Conservation (phyloP, 2,329 filamentous ascomycete species). For the Stemphylium vesicarium region DNA sequence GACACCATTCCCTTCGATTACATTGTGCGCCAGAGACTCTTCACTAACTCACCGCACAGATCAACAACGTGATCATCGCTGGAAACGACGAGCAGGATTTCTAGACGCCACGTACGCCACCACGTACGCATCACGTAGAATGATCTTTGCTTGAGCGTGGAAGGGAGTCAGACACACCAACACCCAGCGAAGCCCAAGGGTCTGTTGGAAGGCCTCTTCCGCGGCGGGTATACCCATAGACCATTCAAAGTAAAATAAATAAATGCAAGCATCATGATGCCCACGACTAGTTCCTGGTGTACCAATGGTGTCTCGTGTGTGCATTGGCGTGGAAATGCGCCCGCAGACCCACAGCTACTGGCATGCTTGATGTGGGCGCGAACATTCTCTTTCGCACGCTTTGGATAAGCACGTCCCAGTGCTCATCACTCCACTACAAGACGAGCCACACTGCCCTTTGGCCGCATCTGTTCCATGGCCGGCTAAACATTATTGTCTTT, state of each 20-base stretch:
- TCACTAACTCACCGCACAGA: slow-evolving; percentile 46
- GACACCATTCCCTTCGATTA: slow-evolving; percentile 1
- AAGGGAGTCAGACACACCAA: not conserved
- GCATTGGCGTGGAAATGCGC: too few relatives aligned
- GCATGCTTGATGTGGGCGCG: too few relatives aligned
- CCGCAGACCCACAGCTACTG: too few relatives aligned
- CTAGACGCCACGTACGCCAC: slow-evolving; percentile 53
- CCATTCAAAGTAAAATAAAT: slow-evolving; percentile 11
- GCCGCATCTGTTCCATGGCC: too few relatives aligned
- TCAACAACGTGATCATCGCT: slow-evolving; percentile 93
- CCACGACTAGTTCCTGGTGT: not conserved
- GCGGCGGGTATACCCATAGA: slow-evolving; percentile 2
- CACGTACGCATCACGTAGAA: slow-evolving; percentile 3
- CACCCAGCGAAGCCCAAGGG: not conserved
- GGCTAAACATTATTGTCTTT: too few relatives aligned
- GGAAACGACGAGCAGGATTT: slow-evolving; percentile 88
- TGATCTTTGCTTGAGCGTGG: not conserved
- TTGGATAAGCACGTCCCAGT: too few relatives aligned
- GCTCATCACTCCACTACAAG: too few relatives aligned
- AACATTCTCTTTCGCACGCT: too few relatives aligned
- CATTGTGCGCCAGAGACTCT: slow-evolving; percentile 1
- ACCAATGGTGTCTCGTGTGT: too few relatives aligned
- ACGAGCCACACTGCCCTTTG: too few relatives aligned
- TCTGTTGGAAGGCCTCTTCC: not conserved
- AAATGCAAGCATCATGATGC: slow-evolving; percentile 12